Percentiles rank a stretch among this genome's conserved stretches.
phyloP scores from a whole-genome alignment of 2,329 filamentous ascomycete genomes.

The Phaeosphaeriaceae sp. region DNA sequence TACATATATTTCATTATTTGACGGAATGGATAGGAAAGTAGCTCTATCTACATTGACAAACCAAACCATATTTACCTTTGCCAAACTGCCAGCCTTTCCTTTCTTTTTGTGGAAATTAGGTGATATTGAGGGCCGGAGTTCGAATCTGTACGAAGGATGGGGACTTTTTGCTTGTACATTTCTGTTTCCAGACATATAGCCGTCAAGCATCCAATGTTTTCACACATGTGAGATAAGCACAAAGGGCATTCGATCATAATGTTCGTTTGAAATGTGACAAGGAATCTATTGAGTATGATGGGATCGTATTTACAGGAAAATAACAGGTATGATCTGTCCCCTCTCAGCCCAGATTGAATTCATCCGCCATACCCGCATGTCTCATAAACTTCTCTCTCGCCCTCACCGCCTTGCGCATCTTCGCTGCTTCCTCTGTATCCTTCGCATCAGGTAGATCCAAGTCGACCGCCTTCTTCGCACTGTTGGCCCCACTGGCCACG shows the following conservation, averaged over 20 bases:
- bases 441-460: slow-evolving; percentile 49
- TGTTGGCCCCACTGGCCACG: slow-evolving; percentile 3
- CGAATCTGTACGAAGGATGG: background rate
- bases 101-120: background rate
- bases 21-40: background rate
- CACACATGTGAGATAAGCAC: background rate
- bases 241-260: too few species aligned
- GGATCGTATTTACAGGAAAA: background rate
- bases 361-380: slow-evolving; percentile 64
- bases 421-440: slow-evolving; percentile 65
- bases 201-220: too few species aligned
- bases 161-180: background rate
- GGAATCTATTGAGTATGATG: too few species aligned
- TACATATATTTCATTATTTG: background rate
- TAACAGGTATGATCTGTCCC: background rate
- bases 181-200: background rate
- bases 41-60: background rate
- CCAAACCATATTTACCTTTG: background rate
- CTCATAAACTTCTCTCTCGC: slow-evolving; percentile 53
- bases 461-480: slow-evolving; percentile 28
- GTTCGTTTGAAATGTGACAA: too few species aligned
- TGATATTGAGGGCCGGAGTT: background rate
- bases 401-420: slow-evolving; percentile 66
- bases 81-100: background rate
- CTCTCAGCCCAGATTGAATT: slow-evolving; percentile 71